A percentile compares a stretch with the other conserved stretches of the same genome.
Conservation (phyloP, 306 rosid genomes). For the Astragalus glycyphyllos region DNA sequence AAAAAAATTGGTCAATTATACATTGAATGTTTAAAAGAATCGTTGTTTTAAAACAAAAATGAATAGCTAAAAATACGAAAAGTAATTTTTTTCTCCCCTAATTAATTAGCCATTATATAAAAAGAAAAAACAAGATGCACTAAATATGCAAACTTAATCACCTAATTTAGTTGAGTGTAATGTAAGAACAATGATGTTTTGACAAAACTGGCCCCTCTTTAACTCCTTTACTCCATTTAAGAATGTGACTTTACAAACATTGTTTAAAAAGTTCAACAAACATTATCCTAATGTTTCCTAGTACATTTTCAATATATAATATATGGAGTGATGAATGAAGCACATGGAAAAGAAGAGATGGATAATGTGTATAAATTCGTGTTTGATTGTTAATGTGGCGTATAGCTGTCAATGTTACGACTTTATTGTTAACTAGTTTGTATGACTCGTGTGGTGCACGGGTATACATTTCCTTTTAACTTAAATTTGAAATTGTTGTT, state of each 20-base stretch:
- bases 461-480: too few relatives aligned
- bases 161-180: constrained; percentile 51
- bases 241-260: constrained; percentile 29
- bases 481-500: too few relatives aligned
- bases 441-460: too few relatives aligned
- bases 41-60: too few relatives aligned
- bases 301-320: constrained; percentile 7
- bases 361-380: not conserved
- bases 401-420: not conserved
- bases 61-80: too few relatives aligned
- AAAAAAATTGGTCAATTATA: too few relatives aligned
- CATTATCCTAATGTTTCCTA: constrained; percentile 39
- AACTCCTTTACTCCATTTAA: constrained; percentile 8
- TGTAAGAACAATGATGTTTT: constrained; percentile 38
- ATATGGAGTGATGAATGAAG: constrained; percentile 24
- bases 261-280: constrained; percentile 28
- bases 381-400: not conserved
- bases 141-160: constrained; percentile 30
- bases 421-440: not conserved
- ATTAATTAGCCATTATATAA: too few relatives aligned
- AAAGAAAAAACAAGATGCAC: too few relatives aligned
- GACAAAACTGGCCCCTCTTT: constrained; percentile 48
- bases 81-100: too few relatives aligned
- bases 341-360: not conserved
- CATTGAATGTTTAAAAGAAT: too few relatives aligned